These are phyloP conservation scores for Camellia sinensis DNA, from an alignment of 148 eudicot species.

Conservation along the genomic window DNA sequence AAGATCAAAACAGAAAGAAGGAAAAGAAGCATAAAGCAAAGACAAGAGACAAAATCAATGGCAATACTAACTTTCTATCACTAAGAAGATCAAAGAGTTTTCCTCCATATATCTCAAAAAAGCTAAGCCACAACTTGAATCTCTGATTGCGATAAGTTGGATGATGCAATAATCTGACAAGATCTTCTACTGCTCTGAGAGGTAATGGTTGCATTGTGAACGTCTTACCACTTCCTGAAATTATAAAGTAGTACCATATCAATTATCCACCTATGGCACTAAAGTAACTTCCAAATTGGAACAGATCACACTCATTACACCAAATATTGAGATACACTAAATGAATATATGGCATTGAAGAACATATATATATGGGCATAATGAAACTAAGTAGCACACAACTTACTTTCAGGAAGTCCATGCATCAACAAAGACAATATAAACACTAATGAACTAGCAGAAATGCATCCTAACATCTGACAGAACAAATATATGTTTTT, in stretches of 20 bases:
- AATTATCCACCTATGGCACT: not conserved
- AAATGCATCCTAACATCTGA: conserved; percentile 1
- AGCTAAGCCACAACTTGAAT: conserved; percentile 98
- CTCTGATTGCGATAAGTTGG: conserved; percentile 80
- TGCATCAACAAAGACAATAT: not conserved
- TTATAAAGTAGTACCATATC: conserved; percentile 17
- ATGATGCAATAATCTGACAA: conserved; percentile 74
- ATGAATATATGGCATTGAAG: not conserved
- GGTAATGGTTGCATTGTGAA: conserved; percentile 98
- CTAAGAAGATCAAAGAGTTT: conserved; percentile 87
- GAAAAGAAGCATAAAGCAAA: conserved; percentile 3
- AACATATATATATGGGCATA: not conserved
- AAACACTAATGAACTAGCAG: not conserved
- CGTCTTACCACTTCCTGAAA: conserved; percentile 97
- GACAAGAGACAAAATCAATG: not conserved
- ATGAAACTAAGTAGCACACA: conserved; percentile 3
- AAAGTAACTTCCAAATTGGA: not conserved
- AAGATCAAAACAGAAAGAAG: not conserved
- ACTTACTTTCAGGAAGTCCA: not conserved
- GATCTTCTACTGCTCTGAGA: conserved; percentile 90
- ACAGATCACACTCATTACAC: not conserved
- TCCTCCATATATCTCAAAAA: conserved; percentile 98
- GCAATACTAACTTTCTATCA: conserved; percentile 70
- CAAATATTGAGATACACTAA: not conserved
- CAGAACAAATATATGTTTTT: not conserved